Evolutionary conservation across 2,329 filamentous ascomycete species (phyloP).

Genomic region (Ophiosphaerella korrae): DNA sequence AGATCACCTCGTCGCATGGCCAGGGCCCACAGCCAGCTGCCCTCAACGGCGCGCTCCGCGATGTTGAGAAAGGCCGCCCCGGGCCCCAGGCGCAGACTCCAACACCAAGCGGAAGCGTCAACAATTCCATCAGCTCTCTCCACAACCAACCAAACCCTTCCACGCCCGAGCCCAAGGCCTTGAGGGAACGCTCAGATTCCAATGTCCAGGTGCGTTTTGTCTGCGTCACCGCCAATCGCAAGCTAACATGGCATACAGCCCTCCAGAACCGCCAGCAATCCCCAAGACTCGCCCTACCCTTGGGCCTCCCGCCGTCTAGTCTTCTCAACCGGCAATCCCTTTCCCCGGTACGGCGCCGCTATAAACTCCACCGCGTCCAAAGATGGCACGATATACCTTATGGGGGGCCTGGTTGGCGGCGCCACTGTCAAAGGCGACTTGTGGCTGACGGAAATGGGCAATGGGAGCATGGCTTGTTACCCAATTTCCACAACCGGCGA

Average conservation of each 20-base stretch:
- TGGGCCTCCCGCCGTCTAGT: conserved; percentile 92
- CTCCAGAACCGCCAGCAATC: conserved; percentile 43
- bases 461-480: conserved; percentile 83
- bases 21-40: conserved; percentile 48
- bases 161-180: conserved; percentile 67
- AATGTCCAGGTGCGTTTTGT: conserved; percentile 57
- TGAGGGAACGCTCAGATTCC: conserved; percentile 61
- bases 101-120: conserved; percentile 75
- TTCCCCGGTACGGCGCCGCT: conserved; percentile 94
- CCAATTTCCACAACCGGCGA: conserved; percentile 90
- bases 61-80: conserved; percentile 47
- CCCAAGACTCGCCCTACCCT: conserved; percentile 84
- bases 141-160: conserved; percentile 60
- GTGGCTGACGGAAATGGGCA: conserved; percentile 94
- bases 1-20: conserved; percentile 62
- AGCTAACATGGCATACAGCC: conserved; percentile 28
- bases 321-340: conserved; percentile 87
- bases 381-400: conserved; percentile 95
- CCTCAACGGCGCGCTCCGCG: conserved; percentile 52
- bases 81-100: conserved; percentile 54
- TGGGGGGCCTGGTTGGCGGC: conserved; percentile 95
- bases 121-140: conserved; percentile 70
- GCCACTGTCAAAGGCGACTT: conserved; percentile 95
- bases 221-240: not conserved
- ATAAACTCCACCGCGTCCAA: conserved; percentile 93